Percentiles rank a stretch among this genome's conserved stretches.
These are phyloP conservation scores for Colletotrichum tamarilloi DNA, from an alignment of 2,329 filamentous ascomycete genomes.

Conservation along the genomic window DNA sequence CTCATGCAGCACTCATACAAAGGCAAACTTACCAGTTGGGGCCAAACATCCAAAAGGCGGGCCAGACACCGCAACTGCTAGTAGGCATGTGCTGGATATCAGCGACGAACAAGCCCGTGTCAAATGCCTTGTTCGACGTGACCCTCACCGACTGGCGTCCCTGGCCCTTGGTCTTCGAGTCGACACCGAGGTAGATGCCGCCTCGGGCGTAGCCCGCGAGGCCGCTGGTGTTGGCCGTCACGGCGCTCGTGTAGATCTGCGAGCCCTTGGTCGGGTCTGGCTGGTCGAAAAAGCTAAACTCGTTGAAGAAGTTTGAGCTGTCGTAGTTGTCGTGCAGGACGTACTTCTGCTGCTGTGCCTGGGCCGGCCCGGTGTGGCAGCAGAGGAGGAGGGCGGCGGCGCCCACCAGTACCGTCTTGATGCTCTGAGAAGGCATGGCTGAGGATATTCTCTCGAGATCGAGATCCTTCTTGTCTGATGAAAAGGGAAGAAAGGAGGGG, in stretches of 20 bases:
- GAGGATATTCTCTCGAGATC: not conserved
- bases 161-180: conserved; percentile 66
- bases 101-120: conserved; percentile 75
- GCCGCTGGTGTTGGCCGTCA: conserved; percentile 66
- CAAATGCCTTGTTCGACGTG: conserved; percentile 73
- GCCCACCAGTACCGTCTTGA: conserved; percentile 26
- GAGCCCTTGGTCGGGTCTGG: conserved; percentile 80
- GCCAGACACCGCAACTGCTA: conserved; percentile 79
- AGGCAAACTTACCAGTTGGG: conserved; percentile 64
- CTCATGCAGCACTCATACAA: not conserved
- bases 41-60: conserved; percentile 77
- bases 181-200: conserved; percentile 76
- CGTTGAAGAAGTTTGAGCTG: conserved; percentile 64
- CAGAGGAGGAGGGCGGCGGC: conserved; percentile 17
- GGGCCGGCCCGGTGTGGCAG: conserved; percentile 36
- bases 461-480: not conserved
- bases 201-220: conserved; percentile 68
- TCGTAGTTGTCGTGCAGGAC: conserved; percentile 60
- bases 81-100: conserved; percentile 84
- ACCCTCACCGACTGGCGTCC: conserved; percentile 80
- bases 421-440: conserved; percentile 26
- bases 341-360: conserved; percentile 49
- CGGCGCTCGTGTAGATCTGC: conserved; percentile 73
- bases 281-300: conserved; percentile 66
- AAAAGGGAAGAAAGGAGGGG: not conserved